These are phyloP conservation scores for Camillea tinctor DNA, from an alignment of 2,329 filamentous ascomycete genomes.

Conservation along the genomic window DNA sequence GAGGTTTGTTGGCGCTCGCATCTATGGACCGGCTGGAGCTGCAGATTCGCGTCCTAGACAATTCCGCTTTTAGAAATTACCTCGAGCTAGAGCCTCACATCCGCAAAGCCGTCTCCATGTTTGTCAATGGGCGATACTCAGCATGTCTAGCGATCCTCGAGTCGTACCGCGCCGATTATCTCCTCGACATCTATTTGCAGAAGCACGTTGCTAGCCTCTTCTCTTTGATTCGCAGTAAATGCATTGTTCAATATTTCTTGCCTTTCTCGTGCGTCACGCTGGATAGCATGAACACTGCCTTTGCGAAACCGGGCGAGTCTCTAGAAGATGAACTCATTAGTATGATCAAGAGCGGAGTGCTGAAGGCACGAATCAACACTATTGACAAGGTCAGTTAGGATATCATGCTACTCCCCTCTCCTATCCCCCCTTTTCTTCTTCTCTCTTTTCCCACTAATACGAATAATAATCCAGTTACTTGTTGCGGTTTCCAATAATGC, in stretches of 20 bases:
- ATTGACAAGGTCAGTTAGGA: slow-evolving; percentile 63
- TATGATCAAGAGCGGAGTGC: slow-evolving; percentile 71
- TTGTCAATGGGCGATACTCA: slow-evolving; percentile 87
- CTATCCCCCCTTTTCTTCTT: too few relatives aligned
- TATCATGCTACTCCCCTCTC: too few relatives aligned
- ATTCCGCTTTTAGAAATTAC: slow-evolving; percentile 76
- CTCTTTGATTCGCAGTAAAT: slow-evolving; percentile 77
- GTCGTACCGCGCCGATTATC: slow-evolving; percentile 77
- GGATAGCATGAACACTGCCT: slow-evolving; percentile 73
- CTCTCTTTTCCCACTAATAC: too few relatives aligned
- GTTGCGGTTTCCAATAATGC: slow-evolving; percentile 67
- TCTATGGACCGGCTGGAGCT: slow-evolving; percentile 81
- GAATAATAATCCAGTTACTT: slow-evolving; percentile 55
- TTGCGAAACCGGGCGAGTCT: slow-evolving; percentile 60
- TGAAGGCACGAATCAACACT: slow-evolving; percentile 81
- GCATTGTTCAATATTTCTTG: slow-evolving; percentile 88
- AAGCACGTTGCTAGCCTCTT: slow-evolving; percentile 71
- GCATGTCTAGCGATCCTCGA: slow-evolving; percentile 81
- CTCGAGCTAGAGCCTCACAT: slow-evolving; percentile 93
- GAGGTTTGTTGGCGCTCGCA: slow-evolving; percentile 83
- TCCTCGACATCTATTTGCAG: slow-evolving; percentile 85
- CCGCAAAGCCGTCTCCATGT: slow-evolving; percentile 83
- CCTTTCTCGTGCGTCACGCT: slow-evolving; percentile 88
- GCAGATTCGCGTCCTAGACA: slow-evolving; percentile 75
- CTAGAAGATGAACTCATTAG: slow-evolving; percentile 72